phyloP scores from a whole-genome alignment of 805 yeast genomes.

The Wickerhamomyces xylosicus region DNA sequence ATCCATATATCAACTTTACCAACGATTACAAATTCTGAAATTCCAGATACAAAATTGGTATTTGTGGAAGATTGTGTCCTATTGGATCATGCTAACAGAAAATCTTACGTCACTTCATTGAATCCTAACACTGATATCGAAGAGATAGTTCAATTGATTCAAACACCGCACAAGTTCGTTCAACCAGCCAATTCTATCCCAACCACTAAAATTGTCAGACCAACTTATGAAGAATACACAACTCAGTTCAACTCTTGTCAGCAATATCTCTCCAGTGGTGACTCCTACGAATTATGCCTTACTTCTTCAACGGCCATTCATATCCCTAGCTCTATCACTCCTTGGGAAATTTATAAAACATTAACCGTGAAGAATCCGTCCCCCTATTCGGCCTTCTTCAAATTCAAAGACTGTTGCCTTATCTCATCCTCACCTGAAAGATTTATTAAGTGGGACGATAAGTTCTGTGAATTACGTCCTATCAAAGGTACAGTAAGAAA shows the following conservation, averaged over 20 bases:
- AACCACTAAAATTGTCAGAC: constrained; percentile 29
- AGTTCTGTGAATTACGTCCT: constrained; percentile 73
- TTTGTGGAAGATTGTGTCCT: constrained; percentile 58
- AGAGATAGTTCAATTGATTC: constrained; percentile 14
- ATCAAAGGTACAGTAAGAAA: constrained; percentile 92
- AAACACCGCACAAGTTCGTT: not conserved
- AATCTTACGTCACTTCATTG: constrained; percentile 44
- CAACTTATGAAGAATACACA: constrained; percentile 44
- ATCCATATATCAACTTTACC: constrained; percentile 20
- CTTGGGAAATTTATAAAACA: constrained; percentile 78
- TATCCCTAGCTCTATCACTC: constrained; percentile 35
- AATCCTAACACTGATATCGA: constrained; percentile 3
- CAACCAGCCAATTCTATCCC: constrained; percentile 2
- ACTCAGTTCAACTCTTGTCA: constrained; percentile 55
- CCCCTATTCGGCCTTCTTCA: constrained; percentile 79
- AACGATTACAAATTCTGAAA: constrained; percentile 27
- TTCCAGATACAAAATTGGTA: constrained; percentile 70
- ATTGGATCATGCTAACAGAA: constrained; percentile 34
- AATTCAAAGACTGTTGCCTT: constrained; percentile 48
- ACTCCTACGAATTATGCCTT: constrained; percentile 88
- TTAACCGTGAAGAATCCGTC: constrained; percentile 75
- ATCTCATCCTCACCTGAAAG: constrained; percentile 93
- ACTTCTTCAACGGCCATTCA: constrained; percentile 62
- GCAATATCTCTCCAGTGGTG: constrained; percentile 60
- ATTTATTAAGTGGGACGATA: constrained; percentile 64